Evolutionary conservation across 176 grass and related monocot genomes (phyloP), one percentile per base, ranked within the genome.

Genomic region (Musa acuminata): DNA sequence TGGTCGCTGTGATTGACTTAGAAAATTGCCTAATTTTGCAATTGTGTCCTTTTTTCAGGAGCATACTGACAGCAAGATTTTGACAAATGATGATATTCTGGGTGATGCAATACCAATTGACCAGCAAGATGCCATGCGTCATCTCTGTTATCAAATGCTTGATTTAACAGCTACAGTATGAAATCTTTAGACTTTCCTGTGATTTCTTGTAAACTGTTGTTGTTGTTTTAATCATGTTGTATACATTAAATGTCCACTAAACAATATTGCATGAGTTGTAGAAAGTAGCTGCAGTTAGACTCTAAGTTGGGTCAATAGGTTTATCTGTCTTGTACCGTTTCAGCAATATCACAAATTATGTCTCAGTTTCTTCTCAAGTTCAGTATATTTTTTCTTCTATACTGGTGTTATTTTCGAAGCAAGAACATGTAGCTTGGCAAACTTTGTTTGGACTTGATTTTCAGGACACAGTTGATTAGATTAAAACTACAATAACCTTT

Each of bases 71-170:
- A 83, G 80, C 19, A 94, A 89, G 76, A 73, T 87, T 52, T 89
- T 91, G 76, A 99, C 95, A 55, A 99, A 99, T 52, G 95, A 99
- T 51, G 95, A 99, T 84, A 77, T 87, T 22, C 82, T 99, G 59
- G 95, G 95, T 50, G 95, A 99, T 62, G 80, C 81, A 2, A 72
- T 99, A 75, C 95, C 95, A 27, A 76, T 73, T 82, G 88, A 85
- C 70, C 91, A 91, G 70, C 91, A 99, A 91, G 86, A 89, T 66
- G 84, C 86, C 77, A 73, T 99, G 82, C 82, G 91, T 9, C 29
- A 80, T 21, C 51, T 91, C 52, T 99, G 95, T 66, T 99, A 99
- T 70, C 82, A 81, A 25, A 84, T 99, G 72, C 86, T 94, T 91
- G 95, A 99, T 52, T 75, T 87, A 82, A 86, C 81, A 55, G 75